These are phyloP conservation scores for Cercospora zeae-maydis DNA, from an alignment of 2,329 filamentous ascomycete genomes.

Conservation along the genomic window DNA sequence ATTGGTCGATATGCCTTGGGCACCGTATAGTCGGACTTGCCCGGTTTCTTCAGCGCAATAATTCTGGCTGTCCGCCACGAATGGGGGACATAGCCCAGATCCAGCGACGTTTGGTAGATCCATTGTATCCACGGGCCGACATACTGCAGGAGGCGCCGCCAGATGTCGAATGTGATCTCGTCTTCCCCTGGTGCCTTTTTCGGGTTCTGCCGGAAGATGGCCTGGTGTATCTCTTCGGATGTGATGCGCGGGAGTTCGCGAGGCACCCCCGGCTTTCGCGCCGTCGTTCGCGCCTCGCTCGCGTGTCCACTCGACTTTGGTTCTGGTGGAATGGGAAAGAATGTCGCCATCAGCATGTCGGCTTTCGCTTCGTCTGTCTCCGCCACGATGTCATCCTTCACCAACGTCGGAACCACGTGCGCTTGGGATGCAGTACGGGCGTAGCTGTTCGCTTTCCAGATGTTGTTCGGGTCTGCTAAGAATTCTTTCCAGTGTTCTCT, in stretches of 20 bases:
- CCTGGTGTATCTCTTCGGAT: neutral
- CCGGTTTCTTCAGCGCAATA: neutral
- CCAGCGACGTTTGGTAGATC: neutral
- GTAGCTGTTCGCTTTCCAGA: neutral
- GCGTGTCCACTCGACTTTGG: neutral
- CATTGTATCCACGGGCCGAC: neutral
- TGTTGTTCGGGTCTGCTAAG: neutral
- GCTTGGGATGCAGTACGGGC: neutral
- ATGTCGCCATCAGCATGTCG: neutral
- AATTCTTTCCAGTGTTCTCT: neutral
- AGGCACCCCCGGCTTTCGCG: neutral
- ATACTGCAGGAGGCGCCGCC: neutral
- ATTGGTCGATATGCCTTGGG: constrained; percentile 32
- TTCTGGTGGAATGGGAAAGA: neutral
- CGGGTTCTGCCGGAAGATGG: neutral
- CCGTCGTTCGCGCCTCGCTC: neutral
- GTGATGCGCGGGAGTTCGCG: neutral
- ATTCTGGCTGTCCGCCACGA: neutral
- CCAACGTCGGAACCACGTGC: neutral
- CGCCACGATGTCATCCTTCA: neutral
- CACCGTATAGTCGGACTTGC: constrained; percentile 24
- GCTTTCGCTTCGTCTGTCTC: neutral
- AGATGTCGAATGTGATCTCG: neutral
- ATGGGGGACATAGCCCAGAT: neutral
- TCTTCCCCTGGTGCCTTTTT: neutral